phyloP scores from a whole-genome alignment of 768 basidiomycete species.

The Amylocystis lapponica region DNA sequence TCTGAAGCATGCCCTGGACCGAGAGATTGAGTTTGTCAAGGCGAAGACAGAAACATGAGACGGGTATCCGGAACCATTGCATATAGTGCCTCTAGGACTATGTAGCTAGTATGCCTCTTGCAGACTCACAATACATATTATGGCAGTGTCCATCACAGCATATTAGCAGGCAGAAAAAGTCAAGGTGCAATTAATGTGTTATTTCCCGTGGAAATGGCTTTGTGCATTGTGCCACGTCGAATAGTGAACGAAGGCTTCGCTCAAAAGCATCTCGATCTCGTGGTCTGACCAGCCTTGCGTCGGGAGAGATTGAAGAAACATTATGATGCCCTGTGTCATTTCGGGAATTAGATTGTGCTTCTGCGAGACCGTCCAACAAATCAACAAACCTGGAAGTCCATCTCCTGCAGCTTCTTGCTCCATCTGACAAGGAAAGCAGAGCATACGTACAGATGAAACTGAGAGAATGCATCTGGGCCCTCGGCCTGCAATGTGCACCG shows the following conservation, averaged over 20 bases:
- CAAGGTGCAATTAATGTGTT: conserved; percentile 2
- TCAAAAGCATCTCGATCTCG: conserved; percentile 91
- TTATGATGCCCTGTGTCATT: conserved; percentile 84
- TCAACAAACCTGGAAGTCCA: conserved; percentile 91
- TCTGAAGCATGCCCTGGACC: conserved; percentile 54
- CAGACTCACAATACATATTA: conserved; percentile 13
- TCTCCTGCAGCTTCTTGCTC: conserved; percentile 88
- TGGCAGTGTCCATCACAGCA: neutral
- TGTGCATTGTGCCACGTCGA: conserved; percentile 93
- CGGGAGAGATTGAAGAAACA: conserved; percentile 92
- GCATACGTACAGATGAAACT: conserved; percentile 98
- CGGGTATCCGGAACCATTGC: neutral
- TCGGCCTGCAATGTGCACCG: conserved; percentile 59
- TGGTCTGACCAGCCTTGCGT: conserved; percentile 95
- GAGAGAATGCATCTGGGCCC: conserved; percentile 95
- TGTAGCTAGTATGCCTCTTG: conserved; percentile 6
- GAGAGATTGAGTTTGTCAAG: conserved; percentile 47
- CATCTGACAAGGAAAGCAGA: conserved; percentile 95
- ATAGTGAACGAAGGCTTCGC: conserved; percentile 91
- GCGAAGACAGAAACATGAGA: conserved; percentile 11
- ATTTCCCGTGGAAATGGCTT: conserved; percentile 71
- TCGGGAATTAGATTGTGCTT: neutral
- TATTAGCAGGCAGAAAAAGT: conserved; percentile 2
- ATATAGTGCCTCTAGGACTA: neutral
- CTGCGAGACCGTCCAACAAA: neutral